Evolutionary conservation across 1,284 basidiomycete species (phyloP).

Genomic region (Ganoderma sinense): DNA sequence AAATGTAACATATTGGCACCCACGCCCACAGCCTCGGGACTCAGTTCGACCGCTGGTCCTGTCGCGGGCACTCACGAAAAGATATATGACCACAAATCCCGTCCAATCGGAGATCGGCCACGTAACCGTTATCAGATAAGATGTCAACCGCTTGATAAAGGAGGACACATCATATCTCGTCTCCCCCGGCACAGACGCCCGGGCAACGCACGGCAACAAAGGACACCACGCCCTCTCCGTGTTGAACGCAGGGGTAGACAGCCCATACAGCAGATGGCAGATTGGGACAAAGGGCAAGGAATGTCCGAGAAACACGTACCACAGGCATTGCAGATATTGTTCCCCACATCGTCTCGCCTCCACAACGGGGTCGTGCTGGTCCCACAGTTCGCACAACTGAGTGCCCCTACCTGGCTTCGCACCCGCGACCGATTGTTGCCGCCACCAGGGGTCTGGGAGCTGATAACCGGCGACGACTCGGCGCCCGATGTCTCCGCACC

Average conservation of each 20-base stretch:
- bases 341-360: constrained; percentile 93
- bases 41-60: constrained; percentile 14
- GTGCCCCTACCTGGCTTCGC: constrained; percentile 71
- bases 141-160: constrained; percentile 27
- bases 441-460: constrained; percentile 30
- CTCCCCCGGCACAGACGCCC: constrained; percentile 11
- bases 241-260: constrained; percentile 7
- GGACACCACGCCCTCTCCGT: constrained; percentile 9
- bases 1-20: constrained; percentile 4
- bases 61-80: constrained; percentile 25
- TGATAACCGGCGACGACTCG: constrained; percentile 38
- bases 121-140: constrained; percentile 32
- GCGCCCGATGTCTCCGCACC: constrained; percentile 30
- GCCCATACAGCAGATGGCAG: constrained; percentile 14
- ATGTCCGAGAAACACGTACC: constrained; percentile 64
- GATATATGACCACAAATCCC: constrained; percentile 13
- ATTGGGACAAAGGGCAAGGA: constrained; percentile 18
- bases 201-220: constrained; percentile 9
- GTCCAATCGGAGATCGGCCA: constrained; percentile 28
- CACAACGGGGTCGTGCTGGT: constrained; percentile 95
- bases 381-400: constrained; percentile 91
- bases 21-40: constrained; percentile 16
- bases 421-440: constrained; percentile 41
- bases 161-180: constrained; percentile 15
- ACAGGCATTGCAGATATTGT: constrained; percentile 93